Base-by-base conservation (phyloP, 495 filamentous ascomycete species). In the Annulohypoxylon bovei region DNA sequence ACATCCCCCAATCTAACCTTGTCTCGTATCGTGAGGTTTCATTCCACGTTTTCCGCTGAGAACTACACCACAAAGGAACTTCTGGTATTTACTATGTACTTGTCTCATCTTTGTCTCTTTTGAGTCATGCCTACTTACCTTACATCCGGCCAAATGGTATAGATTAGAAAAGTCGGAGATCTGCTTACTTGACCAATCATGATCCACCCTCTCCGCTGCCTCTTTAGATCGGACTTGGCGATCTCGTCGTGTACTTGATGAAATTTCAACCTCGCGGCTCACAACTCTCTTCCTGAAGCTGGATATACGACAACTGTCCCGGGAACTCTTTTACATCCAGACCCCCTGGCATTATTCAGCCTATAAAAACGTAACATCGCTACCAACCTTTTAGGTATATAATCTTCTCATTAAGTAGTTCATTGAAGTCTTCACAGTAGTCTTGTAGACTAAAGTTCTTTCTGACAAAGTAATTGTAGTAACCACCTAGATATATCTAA, bases 31-130 rank as follows among this genome's bases (percentile, higher is more conserved):
- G 33, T 39, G 63, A 59, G 57, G 23, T 42, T 52, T 50, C 39
- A 68, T 56, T 65, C 54, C 65, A 64, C 65, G 35, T 64, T 60
- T 60, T 14, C 20, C 11, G 4, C 39, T 32, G 22, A 56, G 32
- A 35, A 16, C 14, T 8, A 28, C 20, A 22, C 16, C 28, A 47
- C 7, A 47, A 47, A 47, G 20, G 20, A 47, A 25, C 44, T 25
- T 23, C 16, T 9, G 1, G 20, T 52, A 2, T 22, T 27, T 33
- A n/a, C 12, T 14, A 14, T 5, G 14, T 37, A 8, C 12, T 22
- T 11, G 20, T 49, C 22, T 28, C 7, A 8, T 56, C 28, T 47
- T 46, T 44, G 25, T 23, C 27, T 44, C 35, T 55, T 62, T 20
- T 35, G 40, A 50, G 42, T 62, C 59, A 62, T 22, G 8, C 40